Base-by-base conservation (phyloP, 768 basidiomycete genomes). In the Heimioporus sp. region DNA sequence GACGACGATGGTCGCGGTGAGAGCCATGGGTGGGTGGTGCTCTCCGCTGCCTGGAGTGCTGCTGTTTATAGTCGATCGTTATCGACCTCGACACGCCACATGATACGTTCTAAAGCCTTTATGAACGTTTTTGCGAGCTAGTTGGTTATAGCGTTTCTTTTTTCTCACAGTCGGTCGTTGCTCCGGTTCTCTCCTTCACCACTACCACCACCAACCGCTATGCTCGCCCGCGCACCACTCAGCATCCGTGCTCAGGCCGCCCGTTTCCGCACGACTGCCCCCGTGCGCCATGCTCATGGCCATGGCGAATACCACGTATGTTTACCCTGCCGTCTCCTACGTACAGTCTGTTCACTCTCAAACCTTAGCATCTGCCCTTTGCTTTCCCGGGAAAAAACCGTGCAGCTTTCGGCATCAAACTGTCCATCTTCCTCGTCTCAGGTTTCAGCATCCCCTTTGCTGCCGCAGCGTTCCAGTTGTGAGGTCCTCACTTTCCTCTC, bases 391-490 rank as follows among this genome's bases (percentile, higher is more conserved):
- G 74, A 17, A 70, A 78, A 52, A 81, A 74, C 51, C 83, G 78
- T 60, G 54, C 59, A n/a, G 55, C 69, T 11, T 83, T 82, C 52
- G 72, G 60, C 15, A 19, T 62, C 35, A 70, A 70, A 48, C 58
- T 72, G 4, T 61, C 60, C 24, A 55, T 54, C 46, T 73, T 62
- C 68, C 74, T 90, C 49, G 43, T 65, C 13, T 53, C 72, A 12
- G 88, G 87, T 12, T 87, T 88, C 67, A 67, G 77, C 51, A 80
- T 90, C 55, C 88, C 88, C 24, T 83, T 90, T 67, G 56, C 77
- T 48, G 87, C 86, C 6, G 72, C 80, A 5, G 67, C 63, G 36
- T 81, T 76, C 63, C 87, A 89, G 67, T 56, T 90, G 88, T 90
- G 59, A 57, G 88, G 73, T 16, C 45, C 36, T 37, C 28, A 1